A percentile compares a stretch with the other conserved stretches of the same genome.
phyloP scores from a whole-genome alignment of 108 stramenopile genomes.

The Nitzschia palea region DNA sequence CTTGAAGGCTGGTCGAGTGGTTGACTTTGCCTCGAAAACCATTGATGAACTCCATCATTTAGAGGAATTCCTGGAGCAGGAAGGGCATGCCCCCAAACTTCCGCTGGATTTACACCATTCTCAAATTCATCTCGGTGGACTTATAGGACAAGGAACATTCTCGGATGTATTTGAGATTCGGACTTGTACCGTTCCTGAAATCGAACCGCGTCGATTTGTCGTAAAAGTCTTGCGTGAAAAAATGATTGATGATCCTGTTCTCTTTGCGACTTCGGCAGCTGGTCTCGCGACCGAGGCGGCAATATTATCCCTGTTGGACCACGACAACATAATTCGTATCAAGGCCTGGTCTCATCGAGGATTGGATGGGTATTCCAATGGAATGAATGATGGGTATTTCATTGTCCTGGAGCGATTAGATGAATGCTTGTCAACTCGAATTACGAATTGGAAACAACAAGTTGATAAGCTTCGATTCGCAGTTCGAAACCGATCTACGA shows the following conservation, averaged over 20 bases:
- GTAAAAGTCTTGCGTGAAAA: slow-evolving; percentile 18
- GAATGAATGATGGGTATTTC: slow-evolving; percentile 40
- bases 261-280: slow-evolving; percentile 18
- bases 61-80: slow-evolving; percentile 1
- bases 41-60: background rate
- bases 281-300: slow-evolving; percentile 5
- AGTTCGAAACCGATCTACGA: background rate
- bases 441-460: slow-evolving; percentile 27
- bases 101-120: slow-evolving; percentile 13
- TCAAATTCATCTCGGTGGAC: slow-evolving; percentile 38
- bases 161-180: slow-evolving; percentile 46
- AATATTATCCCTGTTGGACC: slow-evolving; percentile 8
- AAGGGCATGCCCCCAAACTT: background rate
- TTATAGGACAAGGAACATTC: slow-evolving; percentile 51
- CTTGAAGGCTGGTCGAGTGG: background rate
- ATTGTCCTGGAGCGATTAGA: slow-evolving; percentile 42
- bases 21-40: slow-evolving; percentile 6
- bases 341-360: slow-evolving; percentile 5
- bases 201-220: slow-evolving; percentile 10
- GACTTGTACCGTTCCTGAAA: background rate
- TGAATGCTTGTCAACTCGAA: slow-evolving; percentile 35
- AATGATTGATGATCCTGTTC: background rate
- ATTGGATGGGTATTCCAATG: background rate
- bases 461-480: background rate
- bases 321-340: slow-evolving; percentile 8